Evolutionary conservation across 2,329 filamentous ascomycete species (phyloP).

Genomic region (Botrytis cinerea): DNA sequence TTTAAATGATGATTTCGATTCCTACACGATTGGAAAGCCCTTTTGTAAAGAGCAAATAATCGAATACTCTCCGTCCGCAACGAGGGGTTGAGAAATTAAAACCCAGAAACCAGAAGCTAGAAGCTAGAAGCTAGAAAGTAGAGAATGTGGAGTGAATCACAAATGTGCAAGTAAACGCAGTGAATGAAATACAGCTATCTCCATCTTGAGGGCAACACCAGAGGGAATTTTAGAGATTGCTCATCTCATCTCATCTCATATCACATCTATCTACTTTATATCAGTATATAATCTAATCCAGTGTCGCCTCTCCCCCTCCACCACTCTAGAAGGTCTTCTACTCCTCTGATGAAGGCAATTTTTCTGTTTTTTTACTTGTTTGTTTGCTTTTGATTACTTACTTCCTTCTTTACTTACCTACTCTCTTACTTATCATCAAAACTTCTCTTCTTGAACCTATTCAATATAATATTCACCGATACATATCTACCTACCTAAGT

Average conservation of each 20-base stretch:
- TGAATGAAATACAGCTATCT: not conserved
- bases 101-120: not conserved
- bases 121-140: not conserved
- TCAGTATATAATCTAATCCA: too few relatives aligned
- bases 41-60: not conserved
- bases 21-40: not conserved
- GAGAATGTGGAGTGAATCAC: not conserved
- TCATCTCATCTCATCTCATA: too few relatives aligned
- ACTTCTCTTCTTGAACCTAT: not conserved
- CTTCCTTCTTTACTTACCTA: too few relatives aligned
- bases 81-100: too few relatives aligned
- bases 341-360: too few relatives aligned
- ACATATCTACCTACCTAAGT: not conserved
- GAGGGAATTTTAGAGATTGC: too few relatives aligned
- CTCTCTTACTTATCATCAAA: not conserved
- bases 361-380: too few relatives aligned
- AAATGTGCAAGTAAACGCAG: not conserved
- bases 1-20: not conserved
- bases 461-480: fast-evolving
- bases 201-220: not conserved
- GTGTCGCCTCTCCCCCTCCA: too few relatives aligned
- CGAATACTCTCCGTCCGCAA: not conserved
- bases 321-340: too few relatives aligned
- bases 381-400: too few relatives aligned
- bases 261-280: too few relatives aligned